Evolutionary conservation across 2,329 filamentous ascomycete species (phyloP), one percentile per base, ranked within the genome.

Genomic region (Aspergillus hortae): DNA sequence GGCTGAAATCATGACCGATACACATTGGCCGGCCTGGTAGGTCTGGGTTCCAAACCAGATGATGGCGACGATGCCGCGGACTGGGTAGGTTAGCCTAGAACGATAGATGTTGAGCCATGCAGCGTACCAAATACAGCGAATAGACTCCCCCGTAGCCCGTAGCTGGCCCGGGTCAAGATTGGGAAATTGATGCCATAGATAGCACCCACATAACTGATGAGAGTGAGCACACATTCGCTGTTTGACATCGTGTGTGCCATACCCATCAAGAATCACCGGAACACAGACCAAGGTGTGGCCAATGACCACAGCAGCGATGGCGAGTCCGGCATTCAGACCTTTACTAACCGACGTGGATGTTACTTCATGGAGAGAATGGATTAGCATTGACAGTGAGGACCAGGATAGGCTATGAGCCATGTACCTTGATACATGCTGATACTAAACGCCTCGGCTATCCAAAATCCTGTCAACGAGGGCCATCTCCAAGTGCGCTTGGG

Each of bases 161-260:
- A 55, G 44, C 53, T 55, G 44, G 53, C 53, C 10, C 53, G 46
- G 11, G 53, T 53, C n/a, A 48, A 48, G 41, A 55, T 36, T 25
- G 53, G 53, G 42, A 55, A 55, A 42, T 55, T 55, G 53, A 55
- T 53, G 40, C 53, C 53, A 32, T 53, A 55, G 27, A 50, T 53
- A 19, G 50, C 51, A 25, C 50, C 53, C 21, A 55, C 50, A 21
- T 55, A 55, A 15, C 49, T 55, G 44, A 30, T 25, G 38, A 23
- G 10, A 14, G 14, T n/a, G 12, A 25, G n/a, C 6, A 17, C 4
- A 7, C 10, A 11, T 4, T n/a, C 14, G 4, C 1, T 3, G 33
- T n/a, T 17, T 14, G 35, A 17, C 35, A 4, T n/a, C n/a, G 14
- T 17, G 12, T 15, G 3, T 2, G 7, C 53, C 6, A 30, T n/a